phyloP scores from a whole-genome alignment of 805 yeast species.

The Blastobotrys peoriensis region DNA sequence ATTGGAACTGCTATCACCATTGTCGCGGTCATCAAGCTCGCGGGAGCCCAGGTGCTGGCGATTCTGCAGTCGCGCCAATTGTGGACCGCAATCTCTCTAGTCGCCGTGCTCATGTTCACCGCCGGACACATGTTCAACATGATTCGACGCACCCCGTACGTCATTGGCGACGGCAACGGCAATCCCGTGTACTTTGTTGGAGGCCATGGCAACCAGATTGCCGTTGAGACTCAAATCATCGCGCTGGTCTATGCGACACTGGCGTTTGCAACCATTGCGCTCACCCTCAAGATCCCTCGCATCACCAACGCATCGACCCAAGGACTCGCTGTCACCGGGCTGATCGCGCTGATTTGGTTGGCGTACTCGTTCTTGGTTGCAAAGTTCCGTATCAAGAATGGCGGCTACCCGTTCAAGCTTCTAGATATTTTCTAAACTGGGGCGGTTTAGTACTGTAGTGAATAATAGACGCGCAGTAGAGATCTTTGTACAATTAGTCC shows the following conservation, averaged over 20 bases:
- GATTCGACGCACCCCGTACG: slow-evolving; percentile 63
- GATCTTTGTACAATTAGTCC: no score
- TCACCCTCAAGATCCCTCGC: slow-evolving; percentile 53
- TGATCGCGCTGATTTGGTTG: slow-evolving; percentile 44
- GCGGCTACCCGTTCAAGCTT: slow-evolving; percentile 71
- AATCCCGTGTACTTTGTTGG: slow-evolving; percentile 47
- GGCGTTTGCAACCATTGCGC: slow-evolving; percentile 51
- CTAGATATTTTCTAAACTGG: slow-evolving; percentile 27
- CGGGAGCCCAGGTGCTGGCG: slow-evolving; percentile 31
- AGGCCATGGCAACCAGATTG: slow-evolving; percentile 74
- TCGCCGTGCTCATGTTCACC: slow-evolving; percentile 61
- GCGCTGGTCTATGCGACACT: slow-evolving; percentile 67
- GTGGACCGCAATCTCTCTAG: slow-evolving; percentile 70
- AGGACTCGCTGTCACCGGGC: slow-evolving; percentile 41
- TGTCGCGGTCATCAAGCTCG: slow-evolving; percentile 10
- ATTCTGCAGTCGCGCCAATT: slow-evolving; percentile 47
- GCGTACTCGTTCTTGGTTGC: slow-evolving; percentile 58
- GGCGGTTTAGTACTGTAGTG: background rate
- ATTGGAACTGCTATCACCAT: slow-evolving; percentile 13
- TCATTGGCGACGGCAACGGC: slow-evolving; percentile 39
- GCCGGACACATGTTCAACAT: slow-evolving; percentile 92
- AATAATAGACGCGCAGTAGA: background rate
- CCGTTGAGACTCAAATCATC: slow-evolving; percentile 83
- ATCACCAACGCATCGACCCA: slow-evolving; percentile 42
- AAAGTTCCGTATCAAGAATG: slow-evolving; percentile 63